Conservation (phyloP, 257 asterid species). For the Solanum sitiens region DNA sequence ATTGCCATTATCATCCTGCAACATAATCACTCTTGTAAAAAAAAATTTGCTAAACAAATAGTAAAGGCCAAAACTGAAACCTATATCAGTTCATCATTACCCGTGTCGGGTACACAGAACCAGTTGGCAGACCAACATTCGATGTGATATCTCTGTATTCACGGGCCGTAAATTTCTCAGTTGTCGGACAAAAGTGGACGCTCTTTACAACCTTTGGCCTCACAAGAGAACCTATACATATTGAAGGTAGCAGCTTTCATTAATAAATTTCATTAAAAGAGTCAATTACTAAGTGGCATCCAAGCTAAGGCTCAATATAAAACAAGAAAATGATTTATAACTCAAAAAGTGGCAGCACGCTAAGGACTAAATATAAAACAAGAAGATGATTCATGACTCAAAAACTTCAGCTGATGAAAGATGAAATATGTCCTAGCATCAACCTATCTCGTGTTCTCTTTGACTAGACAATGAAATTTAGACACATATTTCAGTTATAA, state of each 20-base stretch:
- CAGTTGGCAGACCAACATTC: slow-evolving; percentile 88
- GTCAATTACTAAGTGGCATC: background rate
- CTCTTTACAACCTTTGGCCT: slow-evolving; percentile 99
- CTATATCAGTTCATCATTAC: slow-evolving; percentile 28
- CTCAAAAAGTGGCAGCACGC: background rate
- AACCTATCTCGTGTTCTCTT: background rate
- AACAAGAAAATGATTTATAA: background rate
- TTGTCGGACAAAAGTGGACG: slow-evolving; percentile 81
- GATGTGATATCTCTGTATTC: slow-evolving; percentile 93
- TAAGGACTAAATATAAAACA: background rate
- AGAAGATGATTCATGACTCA: background rate
- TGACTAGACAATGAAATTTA: background rate
- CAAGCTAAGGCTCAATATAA: background rate
- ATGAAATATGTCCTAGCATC: background rate
- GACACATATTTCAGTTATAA: background rate
- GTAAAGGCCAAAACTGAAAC: background rate
- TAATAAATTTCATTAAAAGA: background rate
- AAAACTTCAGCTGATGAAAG: background rate
- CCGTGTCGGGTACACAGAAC: slow-evolving; percentile 92
- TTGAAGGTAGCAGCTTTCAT: background rate
- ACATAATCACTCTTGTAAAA: slow-evolving; percentile 2
- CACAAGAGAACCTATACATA: slow-evolving; percentile 76
- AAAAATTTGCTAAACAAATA: background rate
- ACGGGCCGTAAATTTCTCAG: slow-evolving; percentile 60
- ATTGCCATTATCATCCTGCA: slow-evolving; percentile 83